Conservation (phyloP, 345 rosid species). For the rapeseed (Brassica napus) region DNA sequence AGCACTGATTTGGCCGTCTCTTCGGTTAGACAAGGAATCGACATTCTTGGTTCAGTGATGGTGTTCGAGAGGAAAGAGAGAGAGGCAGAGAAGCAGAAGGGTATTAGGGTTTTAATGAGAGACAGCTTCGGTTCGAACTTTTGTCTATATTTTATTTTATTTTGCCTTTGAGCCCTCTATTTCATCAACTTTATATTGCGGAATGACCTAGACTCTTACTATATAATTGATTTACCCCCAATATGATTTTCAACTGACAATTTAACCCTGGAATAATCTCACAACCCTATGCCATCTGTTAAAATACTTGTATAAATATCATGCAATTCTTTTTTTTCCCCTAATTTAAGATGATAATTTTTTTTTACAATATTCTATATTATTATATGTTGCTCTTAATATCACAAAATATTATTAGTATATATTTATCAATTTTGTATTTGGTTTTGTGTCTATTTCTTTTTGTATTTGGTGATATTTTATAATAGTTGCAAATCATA, state of each 20-base stretch:
- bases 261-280: background rate
- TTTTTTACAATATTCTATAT: background rate
- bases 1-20: slow-evolving; percentile 66
- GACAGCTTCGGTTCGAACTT: slow-evolving; percentile 2
- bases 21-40: slow-evolving; percentile 61
- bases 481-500: background rate
- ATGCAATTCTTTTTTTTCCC: background rate
- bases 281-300: background rate
- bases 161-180: background rate
- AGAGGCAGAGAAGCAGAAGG: background rate
- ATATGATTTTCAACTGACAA: background rate
- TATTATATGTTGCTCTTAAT: background rate
- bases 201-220: too few species aligned
- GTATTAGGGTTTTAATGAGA: slow-evolving; percentile 39
- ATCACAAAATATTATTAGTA: background rate
- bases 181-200: background rate
- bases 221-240: background rate
- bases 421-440: too few species aligned
- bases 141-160: background rate
- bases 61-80: background rate
- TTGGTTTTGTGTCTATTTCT: too few species aligned
- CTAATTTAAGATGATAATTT: background rate
- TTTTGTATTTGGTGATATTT: background rate
- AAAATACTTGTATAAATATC: background rate
- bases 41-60: slow-evolving; percentile 40